Evolutionary conservation across 768 basidiomycete genomes (phyloP).

Genomic region (Boletellus ananiceps): DNA sequence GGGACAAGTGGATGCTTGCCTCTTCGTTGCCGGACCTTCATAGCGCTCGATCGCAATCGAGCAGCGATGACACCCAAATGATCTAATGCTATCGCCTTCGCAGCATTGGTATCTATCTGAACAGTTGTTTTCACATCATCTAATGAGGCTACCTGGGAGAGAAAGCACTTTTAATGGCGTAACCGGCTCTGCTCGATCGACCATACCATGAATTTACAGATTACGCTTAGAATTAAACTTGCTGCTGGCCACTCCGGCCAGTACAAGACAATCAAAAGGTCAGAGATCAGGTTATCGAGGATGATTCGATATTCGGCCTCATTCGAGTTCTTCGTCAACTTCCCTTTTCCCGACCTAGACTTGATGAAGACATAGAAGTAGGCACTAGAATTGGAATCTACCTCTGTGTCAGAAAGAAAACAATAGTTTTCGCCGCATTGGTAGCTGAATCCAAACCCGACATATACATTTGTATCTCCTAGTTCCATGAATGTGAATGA

Average conservation of each 20-base stretch:
- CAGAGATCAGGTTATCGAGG: constrained; percentile 86
- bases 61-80: constrained; percentile 93
- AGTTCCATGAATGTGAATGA: constrained; percentile 3
- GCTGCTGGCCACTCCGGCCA: constrained; percentile 99
- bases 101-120: constrained; percentile 71
- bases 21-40: constrained; percentile 36
- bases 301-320: constrained; percentile 93
- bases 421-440: constrained; percentile 80
- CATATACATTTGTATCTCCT: constrained; percentile 71
- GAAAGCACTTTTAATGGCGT: background rate
- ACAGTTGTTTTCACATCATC: constrained; percentile 73
- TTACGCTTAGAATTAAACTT: constrained; percentile 70
- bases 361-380: background rate
- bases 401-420: constrained; percentile 71
- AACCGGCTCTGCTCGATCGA: background rate
- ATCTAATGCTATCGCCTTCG: constrained; percentile 86
- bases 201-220: constrained; percentile 80
- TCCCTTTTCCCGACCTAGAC: constrained; percentile 76
- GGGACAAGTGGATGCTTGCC: constrained; percentile 43
- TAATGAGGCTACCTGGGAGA: constrained; percentile 64
- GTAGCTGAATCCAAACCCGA: constrained; percentile 76
- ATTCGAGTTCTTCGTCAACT: constrained; percentile 83
- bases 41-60: constrained; percentile 57
- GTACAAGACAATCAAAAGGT: constrained; percentile 81
- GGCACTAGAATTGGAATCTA: constrained; percentile 17